Evolutionary conservation across 495 filamentous ascomycete genomes (phyloP).

Genomic region (Aspergillus sclerotioniger): DNA sequence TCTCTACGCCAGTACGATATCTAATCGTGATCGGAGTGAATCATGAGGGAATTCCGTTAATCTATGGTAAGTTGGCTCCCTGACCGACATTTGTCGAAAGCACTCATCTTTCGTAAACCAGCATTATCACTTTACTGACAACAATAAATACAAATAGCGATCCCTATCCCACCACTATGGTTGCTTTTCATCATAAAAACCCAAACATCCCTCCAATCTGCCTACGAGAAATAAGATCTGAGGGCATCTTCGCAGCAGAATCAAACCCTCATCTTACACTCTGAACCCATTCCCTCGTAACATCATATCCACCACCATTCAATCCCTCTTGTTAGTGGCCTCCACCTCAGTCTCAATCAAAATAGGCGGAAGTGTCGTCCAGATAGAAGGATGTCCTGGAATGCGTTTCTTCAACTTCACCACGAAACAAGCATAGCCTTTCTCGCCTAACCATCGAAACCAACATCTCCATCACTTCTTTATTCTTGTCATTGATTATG

Average conservation of each 20-base stretch:
- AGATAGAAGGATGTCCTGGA: constrained; percentile 45
- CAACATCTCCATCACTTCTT: too few relatives aligned
- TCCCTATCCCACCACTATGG: too few relatives aligned
- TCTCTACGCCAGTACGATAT: constrained; percentile 13
- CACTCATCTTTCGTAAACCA: too few relatives aligned
- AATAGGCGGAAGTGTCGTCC: constrained; percentile 40
- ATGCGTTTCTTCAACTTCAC: constrained; percentile 38
- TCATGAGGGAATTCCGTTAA: too few relatives aligned
- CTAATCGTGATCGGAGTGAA: not conserved
- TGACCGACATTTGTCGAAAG: not conserved
- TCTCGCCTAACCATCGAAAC: too few relatives aligned
- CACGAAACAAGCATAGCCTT: constrained; percentile 15
- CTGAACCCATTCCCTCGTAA: not conserved
- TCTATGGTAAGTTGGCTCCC: not conserved
- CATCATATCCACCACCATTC: not conserved
- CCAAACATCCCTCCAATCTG: too few relatives aligned
- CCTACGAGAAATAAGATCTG: too few relatives aligned
- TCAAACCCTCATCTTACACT: not conserved
- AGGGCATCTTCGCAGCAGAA: too few relatives aligned
- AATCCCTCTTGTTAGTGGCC: constrained; percentile 14
- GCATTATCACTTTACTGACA: too few relatives aligned
- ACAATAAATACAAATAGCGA: too few relatives aligned
- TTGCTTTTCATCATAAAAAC: too few relatives aligned
- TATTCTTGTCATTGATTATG: too few relatives aligned
- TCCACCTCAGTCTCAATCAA: constrained; percentile 50